Base-by-base conservation (phyloP, 768 basidiomycete genomes). In the Hypsizygus marmoreus region DNA sequence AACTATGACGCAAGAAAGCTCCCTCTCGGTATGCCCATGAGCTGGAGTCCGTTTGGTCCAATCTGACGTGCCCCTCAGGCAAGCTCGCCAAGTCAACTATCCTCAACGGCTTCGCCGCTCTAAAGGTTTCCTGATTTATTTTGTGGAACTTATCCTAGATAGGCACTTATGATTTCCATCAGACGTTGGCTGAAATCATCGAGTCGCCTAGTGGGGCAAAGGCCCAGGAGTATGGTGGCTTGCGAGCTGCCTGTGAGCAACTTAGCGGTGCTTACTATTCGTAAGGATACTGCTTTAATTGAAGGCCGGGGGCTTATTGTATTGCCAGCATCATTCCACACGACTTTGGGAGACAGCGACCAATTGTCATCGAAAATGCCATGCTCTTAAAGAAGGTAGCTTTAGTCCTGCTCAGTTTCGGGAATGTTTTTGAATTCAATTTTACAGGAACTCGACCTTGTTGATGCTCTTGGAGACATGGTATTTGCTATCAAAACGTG, bases 1-100 rank as follows among this genome's bases (percentile, higher is more conserved):
- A 82, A 83, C 50, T 84, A 84, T 49, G 82, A 84, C 55, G 82
- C 81, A 4, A 75, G 76, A 54, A 84, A 83, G 54, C 70, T 83
- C 17, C 82, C 82, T 12, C 73, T 83, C 13, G 82, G 81, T 73
- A 58, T 34, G 51, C 35, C 10, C 13, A 8, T n/a, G 2, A 39
- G 10, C 12, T 14, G 25, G 20, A 14, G 40, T 38, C 6, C n/a
- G 40, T 10, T 5, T 12, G n/a, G n/a, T 35, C 6, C 53, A 12
- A 39, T n/a, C 28, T 50, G 10, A 53, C 30, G 19, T 12, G 7
- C 4, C 9, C 13, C 3, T 35, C 11, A 79, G 78, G 79, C 5
- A 83, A 84, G 66, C 69, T 84, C 13, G 71, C 81, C 4, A 83
- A 83, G 56, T 66, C 74, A 5, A 82, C 80, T 1, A 80, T 84